These are phyloP conservation scores for Lodderomyces oxycetoniae DNA, from an alignment of 1,139 yeast species.

Conservation along the genomic window DNA sequence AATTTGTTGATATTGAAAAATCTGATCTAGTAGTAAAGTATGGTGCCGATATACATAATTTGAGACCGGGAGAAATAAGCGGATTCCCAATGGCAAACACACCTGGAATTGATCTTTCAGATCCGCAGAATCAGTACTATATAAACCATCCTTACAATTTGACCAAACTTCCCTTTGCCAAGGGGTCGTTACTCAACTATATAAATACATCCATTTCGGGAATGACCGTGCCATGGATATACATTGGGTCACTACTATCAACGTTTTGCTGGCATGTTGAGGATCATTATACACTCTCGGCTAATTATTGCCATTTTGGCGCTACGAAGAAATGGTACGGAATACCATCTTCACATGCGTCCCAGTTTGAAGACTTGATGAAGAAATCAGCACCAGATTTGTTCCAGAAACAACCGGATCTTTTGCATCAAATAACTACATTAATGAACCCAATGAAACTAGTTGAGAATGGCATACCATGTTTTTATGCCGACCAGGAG, in stretches of 20 bases:
- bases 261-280: slow-evolving; percentile 88
- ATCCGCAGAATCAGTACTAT: slow-evolving; percentile 30
- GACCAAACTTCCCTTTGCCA: slow-evolving; percentile 60
- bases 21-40: slow-evolving; percentile 55
- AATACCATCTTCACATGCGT: slow-evolving; percentile 55
- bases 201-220: slow-evolving; percentile 65
- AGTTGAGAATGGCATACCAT: slow-evolving; percentile 48
- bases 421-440: slow-evolving; percentile 82
- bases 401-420: slow-evolving; percentile 80
- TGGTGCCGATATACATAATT: slow-evolving; percentile 75
- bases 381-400: slow-evolving; percentile 69
- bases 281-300: slow-evolving; percentile 74
- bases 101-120: slow-evolving; percentile 19
- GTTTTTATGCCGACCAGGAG: slow-evolving; percentile 71
- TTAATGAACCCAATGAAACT: slow-evolving; percentile 64
- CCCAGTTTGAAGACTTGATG: slow-evolving; percentile 52
- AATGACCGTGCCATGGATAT: slow-evolving; percentile 81
- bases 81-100: slow-evolving; percentile 56
- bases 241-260: slow-evolving; percentile 66
- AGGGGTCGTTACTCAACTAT: slow-evolving; percentile 58
- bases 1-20: slow-evolving; percentile 40
- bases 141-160: slow-evolving; percentile 62
- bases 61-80: slow-evolving; percentile 55
- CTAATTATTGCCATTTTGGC: slow-evolving; percentile 74
- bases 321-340: slow-evolving; percentile 78